Evolutionary conservation across 1,284 basidiomycete genomes (phyloP), one percentile per base, ranked within the genome.

Genomic region (Fomitopsis schrenkii): DNA sequence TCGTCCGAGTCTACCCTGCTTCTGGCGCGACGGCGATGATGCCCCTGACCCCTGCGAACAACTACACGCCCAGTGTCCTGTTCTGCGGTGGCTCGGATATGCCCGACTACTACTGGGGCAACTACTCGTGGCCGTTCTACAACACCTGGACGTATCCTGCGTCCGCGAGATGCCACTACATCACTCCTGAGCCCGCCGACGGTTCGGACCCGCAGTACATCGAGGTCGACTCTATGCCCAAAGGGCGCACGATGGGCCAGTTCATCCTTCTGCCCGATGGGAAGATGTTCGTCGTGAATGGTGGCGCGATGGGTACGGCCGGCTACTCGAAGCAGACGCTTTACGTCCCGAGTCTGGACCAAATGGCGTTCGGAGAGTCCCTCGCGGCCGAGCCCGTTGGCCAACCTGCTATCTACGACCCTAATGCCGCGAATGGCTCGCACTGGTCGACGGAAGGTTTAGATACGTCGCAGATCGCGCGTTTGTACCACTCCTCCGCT

Each of bases 21-120:
- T 96, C 94, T 0, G 95, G 90, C 59, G 95, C 91, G 9, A 87
- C 85, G 1, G 92, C 91, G 58, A 95, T 98, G 93, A 79, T 97
- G 6, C 95, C 96, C 1, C 80, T 98, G 44, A 95, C 93, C 0
- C 92, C 93, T 4, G 87, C 82, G 59, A 97, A 97, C 81, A 90
- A 93, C 76, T 98, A 91, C 79, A 86, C 82, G 0, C 91, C 90
- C 1, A 94, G 93, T 0, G 75, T 97, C 63, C 72, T 97, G 57
- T 96, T 97, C 80, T 97, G 95, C 69, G 95, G 95, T 66, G 95
- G 95, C 38, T 85, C 84, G 17, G 82, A 90, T 74, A 86, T 95
- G 78, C 79, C 86, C 33, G 85, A 87, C 53, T 81, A 83, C 57
- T 83, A 83, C 50, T 93, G 84, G 81, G 88, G 87, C 44, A 85